Conservation (phyloP, 768 basidiomycete species). For the Tephrocybe rancida region DNA sequence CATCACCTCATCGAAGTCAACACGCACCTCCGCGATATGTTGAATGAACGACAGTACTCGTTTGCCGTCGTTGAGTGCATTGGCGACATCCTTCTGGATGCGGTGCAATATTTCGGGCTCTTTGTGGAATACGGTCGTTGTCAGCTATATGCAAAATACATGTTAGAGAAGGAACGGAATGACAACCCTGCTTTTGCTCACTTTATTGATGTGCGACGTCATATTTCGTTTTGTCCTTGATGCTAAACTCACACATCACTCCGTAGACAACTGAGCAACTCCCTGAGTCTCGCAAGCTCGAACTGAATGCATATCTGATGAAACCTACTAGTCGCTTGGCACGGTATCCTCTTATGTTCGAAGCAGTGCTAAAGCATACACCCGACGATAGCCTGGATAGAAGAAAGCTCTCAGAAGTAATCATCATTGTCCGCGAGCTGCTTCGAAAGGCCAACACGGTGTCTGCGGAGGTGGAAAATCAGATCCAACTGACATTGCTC, state of each 20-base stretch:
- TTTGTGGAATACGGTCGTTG: constrained; percentile 96
- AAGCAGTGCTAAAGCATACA: constrained; percentile 91
- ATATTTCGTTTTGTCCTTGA: background rate
- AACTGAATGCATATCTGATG: constrained; percentile 96
- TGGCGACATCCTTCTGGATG: constrained; percentile 88
- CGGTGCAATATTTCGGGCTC: constrained; percentile 85
- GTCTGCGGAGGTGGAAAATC: constrained; percentile 93
- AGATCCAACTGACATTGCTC: constrained; percentile 92
- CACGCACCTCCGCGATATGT: constrained; percentile 83
- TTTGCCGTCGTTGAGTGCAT: constrained; percentile 92
- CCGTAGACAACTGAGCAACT: constrained; percentile 89
- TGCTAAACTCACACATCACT: background rate
- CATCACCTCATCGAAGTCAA: constrained; percentile 93
- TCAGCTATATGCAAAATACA: constrained; percentile 97
- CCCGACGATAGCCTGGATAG: constrained; percentile 91
- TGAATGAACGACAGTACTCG: constrained; percentile 94
- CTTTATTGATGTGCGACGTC: constrained; percentile 89
- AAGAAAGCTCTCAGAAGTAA: constrained; percentile 69
- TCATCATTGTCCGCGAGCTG: constrained; percentile 79
- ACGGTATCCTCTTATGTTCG: constrained; percentile 92
- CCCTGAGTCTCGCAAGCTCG: constrained; percentile 94
- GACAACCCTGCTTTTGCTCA: constrained; percentile 89
- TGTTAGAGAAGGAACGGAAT: constrained; percentile 98
- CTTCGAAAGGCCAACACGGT: constrained; percentile 88
- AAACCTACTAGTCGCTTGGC: constrained; percentile 98